Evolutionary conservation across 2,329 filamentous ascomycete genomes (phyloP).

Genomic region (Laburnicola sp.): DNA sequence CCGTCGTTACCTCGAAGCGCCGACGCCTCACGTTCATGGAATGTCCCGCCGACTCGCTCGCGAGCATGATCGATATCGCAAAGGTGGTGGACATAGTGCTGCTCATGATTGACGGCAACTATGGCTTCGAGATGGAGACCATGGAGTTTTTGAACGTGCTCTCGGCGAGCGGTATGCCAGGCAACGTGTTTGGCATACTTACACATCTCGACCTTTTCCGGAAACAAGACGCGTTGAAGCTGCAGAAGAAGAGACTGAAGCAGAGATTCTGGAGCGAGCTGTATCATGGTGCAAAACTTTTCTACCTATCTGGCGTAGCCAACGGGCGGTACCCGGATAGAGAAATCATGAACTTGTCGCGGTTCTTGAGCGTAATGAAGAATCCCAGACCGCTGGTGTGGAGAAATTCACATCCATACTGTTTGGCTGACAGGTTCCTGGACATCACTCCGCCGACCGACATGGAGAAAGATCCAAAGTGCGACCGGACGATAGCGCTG

Average conservation of each 20-base stretch:
- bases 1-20: slow-evolving; percentile 94
- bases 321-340: slow-evolving; percentile 96
- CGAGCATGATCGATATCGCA: slow-evolving; percentile 94
- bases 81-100: slow-evolving; percentile 98
- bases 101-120: slow-evolving; percentile 98
- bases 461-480: slow-evolving; percentile 85
- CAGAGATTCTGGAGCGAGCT: slow-evolving; percentile 95
- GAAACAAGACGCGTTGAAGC: slow-evolving; percentile 87
- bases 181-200: slow-evolving; percentile 95
- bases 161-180: slow-evolving; percentile 94
- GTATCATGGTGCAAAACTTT: slow-evolving; percentile 95
- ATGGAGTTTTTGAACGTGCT: slow-evolving; percentile 98
- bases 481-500: slow-evolving; percentile 85
- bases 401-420: slow-evolving; percentile 95
- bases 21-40: slow-evolving; percentile 94
- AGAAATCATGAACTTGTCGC: slow-evolving; percentile 91
- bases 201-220: slow-evolving; percentile 95
- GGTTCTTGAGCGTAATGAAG: slow-evolving; percentile 98
- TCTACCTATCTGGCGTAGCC: slow-evolving; percentile 94
- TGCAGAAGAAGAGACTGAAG: slow-evolving; percentile 95
- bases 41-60: slow-evolving; percentile 90
- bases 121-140: slow-evolving; percentile 99
- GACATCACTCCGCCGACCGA: slow-evolving; percentile 92
- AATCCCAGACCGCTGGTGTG: slow-evolving; percentile 94
- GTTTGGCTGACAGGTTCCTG: slow-evolving; percentile 88